Evolutionary conservation across 805 yeast species (phyloP).

Genomic region (Kluyveromyces aestuarii): DNA sequence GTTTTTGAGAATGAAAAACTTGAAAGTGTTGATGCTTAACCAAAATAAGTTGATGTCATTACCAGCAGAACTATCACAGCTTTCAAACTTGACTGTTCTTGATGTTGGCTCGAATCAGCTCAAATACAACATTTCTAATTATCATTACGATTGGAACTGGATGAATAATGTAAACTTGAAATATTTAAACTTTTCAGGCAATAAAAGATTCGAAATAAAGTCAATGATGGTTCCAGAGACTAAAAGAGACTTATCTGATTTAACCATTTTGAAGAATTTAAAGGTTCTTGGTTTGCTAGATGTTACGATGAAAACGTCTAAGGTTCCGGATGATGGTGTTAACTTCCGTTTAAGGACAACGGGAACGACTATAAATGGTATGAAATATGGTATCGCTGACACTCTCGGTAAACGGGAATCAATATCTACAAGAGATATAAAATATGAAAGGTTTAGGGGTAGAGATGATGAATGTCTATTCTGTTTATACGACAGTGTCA

Average conservation of each 20-base stretch:
- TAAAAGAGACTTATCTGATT: slow-evolving; percentile 43
- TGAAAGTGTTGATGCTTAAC: slow-evolving; percentile 61
- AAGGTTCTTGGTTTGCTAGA: slow-evolving; percentile 84
- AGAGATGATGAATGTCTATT: slow-evolving; percentile 71
- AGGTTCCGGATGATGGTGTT: slow-evolving; percentile 80
- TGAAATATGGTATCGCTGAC: slow-evolving; percentile 90
- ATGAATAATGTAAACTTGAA: slow-evolving; percentile 65
- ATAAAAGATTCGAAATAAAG: slow-evolving; percentile 82
- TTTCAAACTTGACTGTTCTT: slow-evolving; percentile 52
- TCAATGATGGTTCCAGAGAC: slow-evolving; percentile 40
- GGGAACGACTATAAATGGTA: slow-evolving; percentile 63
- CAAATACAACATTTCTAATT: slow-evolving; percentile 86
- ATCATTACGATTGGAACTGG: slow-evolving; percentile 99
- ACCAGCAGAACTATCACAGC: slow-evolving; percentile 79
- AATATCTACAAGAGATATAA: slow-evolving; percentile 73
- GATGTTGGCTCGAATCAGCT: slow-evolving; percentile 89
- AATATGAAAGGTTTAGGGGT: slow-evolving; percentile 80
- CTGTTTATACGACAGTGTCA: slow-evolving; percentile 80
- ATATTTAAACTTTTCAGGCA: slow-evolving; percentile 86
- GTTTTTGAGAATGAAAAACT: slow-evolving; percentile 46
- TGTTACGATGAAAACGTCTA: slow-evolving; percentile 81
- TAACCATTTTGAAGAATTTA: slow-evolving; percentile 65
- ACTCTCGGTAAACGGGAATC: slow-evolving; percentile 57
- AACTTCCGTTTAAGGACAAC: slow-evolving; percentile 85
- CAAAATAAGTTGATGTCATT: slow-evolving; percentile 78